Percentiles rank a stretch among this genome's conserved stretches.
phyloP scores from a whole-genome alignment of 345 rosid genomes.

The Punica granatum region DNA sequence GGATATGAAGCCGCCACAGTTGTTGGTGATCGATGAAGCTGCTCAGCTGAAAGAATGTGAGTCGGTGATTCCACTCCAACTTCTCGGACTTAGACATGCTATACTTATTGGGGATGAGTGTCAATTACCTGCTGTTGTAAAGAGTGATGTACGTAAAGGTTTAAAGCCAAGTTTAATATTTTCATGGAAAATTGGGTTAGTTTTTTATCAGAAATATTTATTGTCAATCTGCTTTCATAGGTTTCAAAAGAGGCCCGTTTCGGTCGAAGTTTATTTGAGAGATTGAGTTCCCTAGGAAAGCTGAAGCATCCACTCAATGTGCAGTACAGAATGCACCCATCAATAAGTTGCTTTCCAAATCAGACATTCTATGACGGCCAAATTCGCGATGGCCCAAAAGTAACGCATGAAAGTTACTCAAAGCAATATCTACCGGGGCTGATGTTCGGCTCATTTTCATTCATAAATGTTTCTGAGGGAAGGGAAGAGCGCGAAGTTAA shows the following conservation, averaged over 20 bases:
- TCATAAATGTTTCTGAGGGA: slow-evolving; percentile 36
- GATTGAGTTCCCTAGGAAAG: slow-evolving; percentile 38
- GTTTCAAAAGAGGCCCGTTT: slow-evolving; percentile 27
- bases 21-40: slow-evolving; percentile 57
- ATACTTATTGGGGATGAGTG: slow-evolving; percentile 48
- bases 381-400: slow-evolving; percentile 40
- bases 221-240: slow-evolving; percentile 12
- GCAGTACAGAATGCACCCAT: slow-evolving; percentile 83
- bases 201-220: not conserved
- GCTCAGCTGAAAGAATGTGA: slow-evolving; percentile 57
- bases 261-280: slow-evolving; percentile 66
- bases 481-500: slow-evolving; percentile 24
- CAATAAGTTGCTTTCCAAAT: slow-evolving; percentile 56
- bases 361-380: slow-evolving; percentile 30
- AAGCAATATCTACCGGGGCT: slow-evolving; percentile 26
- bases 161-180: too few species aligned
- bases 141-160: slow-evolving; percentile 34
- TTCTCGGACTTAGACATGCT: slow-evolving; percentile 29
- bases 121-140: slow-evolving; percentile 42
- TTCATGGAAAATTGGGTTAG: not conserved
- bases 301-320: slow-evolving; percentile 37
- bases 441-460: slow-evolving; percentile 43
- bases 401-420: slow-evolving; percentile 19
- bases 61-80: slow-evolving; percentile 42
- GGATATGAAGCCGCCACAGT: slow-evolving; percentile 21